phyloP scores from a whole-genome alignment of 2,329 filamentous ascomycete genomes.

The Trichoderma arundinaceum region DNA sequence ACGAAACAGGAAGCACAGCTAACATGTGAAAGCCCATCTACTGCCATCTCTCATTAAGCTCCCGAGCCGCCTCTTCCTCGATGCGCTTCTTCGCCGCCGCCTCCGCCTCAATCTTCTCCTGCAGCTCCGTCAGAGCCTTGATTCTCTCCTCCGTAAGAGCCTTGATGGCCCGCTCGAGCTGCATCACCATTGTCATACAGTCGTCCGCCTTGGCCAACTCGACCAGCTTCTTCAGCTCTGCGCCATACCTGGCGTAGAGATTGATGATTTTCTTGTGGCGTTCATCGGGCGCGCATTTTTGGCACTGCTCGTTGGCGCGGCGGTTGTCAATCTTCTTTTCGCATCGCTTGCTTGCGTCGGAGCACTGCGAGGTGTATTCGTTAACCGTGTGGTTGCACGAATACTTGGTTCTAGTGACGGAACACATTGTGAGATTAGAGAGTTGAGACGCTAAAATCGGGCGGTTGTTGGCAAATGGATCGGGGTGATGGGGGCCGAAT shows the following conservation, averaged over 20 bases:
- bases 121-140: conserved; percentile 6
- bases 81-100: background rate
- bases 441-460: background rate
- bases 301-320: background rate
- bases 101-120: conserved; percentile 8
- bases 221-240: background rate
- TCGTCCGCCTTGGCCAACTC: background rate
- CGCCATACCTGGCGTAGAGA: background rate
- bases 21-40: background rate
- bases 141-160: background rate
- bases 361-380: background rate
- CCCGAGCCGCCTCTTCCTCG: background rate
- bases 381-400: background rate
- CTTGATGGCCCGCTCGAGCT: background rate
- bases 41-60: background rate
- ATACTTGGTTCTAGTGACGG: background rate
- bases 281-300: background rate
- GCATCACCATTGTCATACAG: background rate
- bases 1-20: too few relatives aligned
- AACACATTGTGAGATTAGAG: conserved; percentile 11
- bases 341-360: background rate
- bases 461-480: background rate
- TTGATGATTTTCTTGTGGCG: background rate
- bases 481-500: background rate
- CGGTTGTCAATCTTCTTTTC: conserved; percentile 1